Evolutionary conservation across 805 yeast genomes (phyloP), one percentile per base, ranked within the genome.

Genomic region (Starmerella etchellsii): DNA sequence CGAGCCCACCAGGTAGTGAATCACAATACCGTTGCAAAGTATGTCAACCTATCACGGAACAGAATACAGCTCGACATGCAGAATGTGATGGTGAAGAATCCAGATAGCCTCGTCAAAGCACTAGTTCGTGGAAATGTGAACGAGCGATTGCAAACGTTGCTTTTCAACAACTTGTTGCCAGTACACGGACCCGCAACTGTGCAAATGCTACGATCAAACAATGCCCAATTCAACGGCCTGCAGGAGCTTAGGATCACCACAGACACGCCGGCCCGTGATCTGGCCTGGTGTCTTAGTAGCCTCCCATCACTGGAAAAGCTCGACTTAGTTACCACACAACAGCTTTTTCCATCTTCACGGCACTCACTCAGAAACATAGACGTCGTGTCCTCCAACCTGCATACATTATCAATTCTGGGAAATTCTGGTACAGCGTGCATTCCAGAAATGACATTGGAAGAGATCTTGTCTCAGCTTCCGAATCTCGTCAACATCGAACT

Each of bases 221-320:
- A 24, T 20, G 27, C 22, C 28, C 32, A 25, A 4, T 28, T 46
- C 25, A n/a, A 34, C 8, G 18, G 10, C 2, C 42, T 50, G 11
- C 9, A 24, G 3, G 30, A 19, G 9, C 37, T 50, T 4, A 14
- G 40, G 13, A 44, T 50, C n/a, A 19, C 29, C 23, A 38, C 46
- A 1, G 46, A 41, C 22, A 5, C 37, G 5, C 42, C 48, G 4
- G 49, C 45, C 8, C 31, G 25, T 7, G 54, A 50, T 23, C 13
- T 50, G 2, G 29, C 16, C 2, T 50, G 51, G 51, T 47, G 49
- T 16, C 22, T 50, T 2, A 26, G 11, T 25, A 33, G 20, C 18
- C 32, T 50, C 15, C 49, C 47, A 7, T 23, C 39, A 10, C 42
- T 50, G 1, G 42, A 34, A 19, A 22, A 18, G 9, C 44, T 50